Percentiles rank a stretch among this genome's conserved stretches.
phyloP scores from a whole-genome alignment of 2,329 filamentous ascomycete genomes.

The Hypoxylon sp. region DNA sequence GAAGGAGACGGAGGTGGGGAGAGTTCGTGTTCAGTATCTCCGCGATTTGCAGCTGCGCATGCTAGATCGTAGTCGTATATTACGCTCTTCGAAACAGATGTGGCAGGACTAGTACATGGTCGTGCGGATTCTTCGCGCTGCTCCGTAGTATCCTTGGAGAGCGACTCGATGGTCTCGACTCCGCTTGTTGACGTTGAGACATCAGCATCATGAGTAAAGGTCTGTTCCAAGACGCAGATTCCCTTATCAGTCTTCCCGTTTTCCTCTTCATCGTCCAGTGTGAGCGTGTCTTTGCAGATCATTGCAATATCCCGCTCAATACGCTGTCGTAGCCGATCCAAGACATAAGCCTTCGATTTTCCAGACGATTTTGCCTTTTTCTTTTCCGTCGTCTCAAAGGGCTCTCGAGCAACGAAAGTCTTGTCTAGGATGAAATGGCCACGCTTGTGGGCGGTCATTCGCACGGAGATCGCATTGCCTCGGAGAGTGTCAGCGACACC shows the following conservation, averaged over 20 bases:
- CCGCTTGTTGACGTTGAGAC: slow-evolving; percentile 22
- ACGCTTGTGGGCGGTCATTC: slow-evolving; percentile 64
- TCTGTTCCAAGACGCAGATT: slow-evolving; percentile 16
- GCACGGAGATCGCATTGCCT: slow-evolving; percentile 61
- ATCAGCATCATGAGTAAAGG: slow-evolving; percentile 19
- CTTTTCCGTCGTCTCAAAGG: slow-evolving; percentile 51
- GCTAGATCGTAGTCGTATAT: slow-evolving; percentile 15
- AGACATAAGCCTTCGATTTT: slow-evolving; percentile 57
- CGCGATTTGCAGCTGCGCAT: slow-evolving; percentile 9
- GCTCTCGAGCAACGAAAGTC: slow-evolving; percentile 58
- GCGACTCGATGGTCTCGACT: slow-evolving; percentile 14
- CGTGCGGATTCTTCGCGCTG: slow-evolving; percentile 16
- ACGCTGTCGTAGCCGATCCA: slow-evolving; percentile 59
- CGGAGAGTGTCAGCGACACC: slow-evolving; percentile 64
- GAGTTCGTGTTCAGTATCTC: slow-evolving; percentile 18
- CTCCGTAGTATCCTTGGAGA: slow-evolving; percentile 16
- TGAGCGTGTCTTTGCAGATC: slow-evolving; percentile 66
- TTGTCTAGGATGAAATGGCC: slow-evolving; percentile 67
- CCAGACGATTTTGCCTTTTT: slow-evolving; percentile 52
- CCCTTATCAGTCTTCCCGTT: slow-evolving; percentile 21
- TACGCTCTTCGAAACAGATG: slow-evolving; percentile 24
- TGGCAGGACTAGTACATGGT: slow-evolving; percentile 10
- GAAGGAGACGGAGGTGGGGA: slow-evolving; percentile 25
- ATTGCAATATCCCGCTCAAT: slow-evolving; percentile 63
- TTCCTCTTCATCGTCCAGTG: slow-evolving; percentile 56